A percentile compares a stretch with the other conserved stretches of the same genome.
These are phyloP conservation scores for Actinidia chinensis DNA, from an alignment of 179 eudicot genomes.

Conservation along the genomic window DNA sequence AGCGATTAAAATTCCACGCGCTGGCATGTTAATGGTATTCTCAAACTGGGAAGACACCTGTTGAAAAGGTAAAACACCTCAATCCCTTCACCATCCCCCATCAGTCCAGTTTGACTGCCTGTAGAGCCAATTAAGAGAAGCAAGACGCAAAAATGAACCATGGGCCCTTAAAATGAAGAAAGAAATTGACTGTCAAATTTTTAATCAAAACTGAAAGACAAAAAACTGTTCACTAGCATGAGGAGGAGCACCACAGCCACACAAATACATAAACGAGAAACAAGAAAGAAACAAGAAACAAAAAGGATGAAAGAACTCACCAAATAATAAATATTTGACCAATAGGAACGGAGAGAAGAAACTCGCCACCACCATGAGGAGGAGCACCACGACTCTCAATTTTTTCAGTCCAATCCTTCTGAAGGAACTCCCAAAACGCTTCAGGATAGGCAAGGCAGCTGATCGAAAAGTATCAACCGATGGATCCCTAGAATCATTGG, in stretches of 20 bases:
- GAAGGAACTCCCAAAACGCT: conserved; percentile 80
- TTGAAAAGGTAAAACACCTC: conserved; percentile 74
- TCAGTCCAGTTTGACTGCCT: conserved; percentile 88
- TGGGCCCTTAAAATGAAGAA: not conserved
- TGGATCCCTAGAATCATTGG: conserved; percentile 85
- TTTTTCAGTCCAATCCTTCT: conserved; percentile 80
- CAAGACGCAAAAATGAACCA: not conserved
- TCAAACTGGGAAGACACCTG: conserved; percentile 82
- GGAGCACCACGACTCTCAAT: conserved; percentile 82
- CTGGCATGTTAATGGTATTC: conserved; percentile 64
- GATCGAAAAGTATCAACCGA: conserved; percentile 80
- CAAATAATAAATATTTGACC: conserved; percentile 55
- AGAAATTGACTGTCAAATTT: conserved; percentile 54
- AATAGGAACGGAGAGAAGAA: conserved; percentile 66
- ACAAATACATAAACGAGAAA: not conserved
- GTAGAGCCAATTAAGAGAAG: conserved; percentile 11
- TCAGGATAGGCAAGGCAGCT: conserved; percentile 61
- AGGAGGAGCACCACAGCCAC: conserved; percentile 66
- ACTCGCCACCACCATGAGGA: conserved; percentile 90
- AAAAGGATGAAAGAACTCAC: conserved; percentile 32
- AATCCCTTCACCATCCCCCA: conserved; percentile 90
- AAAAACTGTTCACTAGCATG: conserved; percentile 77
- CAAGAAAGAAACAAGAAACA: not conserved
- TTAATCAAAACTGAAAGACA: conserved; percentile 54
- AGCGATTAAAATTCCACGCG: conserved; percentile 85